A percentile compares a stretch with the other conserved stretches of the same genome.
phyloP scores from a whole-genome alignment of 2,329 filamentous ascomycete genomes.

The Fusarium devonianum region DNA sequence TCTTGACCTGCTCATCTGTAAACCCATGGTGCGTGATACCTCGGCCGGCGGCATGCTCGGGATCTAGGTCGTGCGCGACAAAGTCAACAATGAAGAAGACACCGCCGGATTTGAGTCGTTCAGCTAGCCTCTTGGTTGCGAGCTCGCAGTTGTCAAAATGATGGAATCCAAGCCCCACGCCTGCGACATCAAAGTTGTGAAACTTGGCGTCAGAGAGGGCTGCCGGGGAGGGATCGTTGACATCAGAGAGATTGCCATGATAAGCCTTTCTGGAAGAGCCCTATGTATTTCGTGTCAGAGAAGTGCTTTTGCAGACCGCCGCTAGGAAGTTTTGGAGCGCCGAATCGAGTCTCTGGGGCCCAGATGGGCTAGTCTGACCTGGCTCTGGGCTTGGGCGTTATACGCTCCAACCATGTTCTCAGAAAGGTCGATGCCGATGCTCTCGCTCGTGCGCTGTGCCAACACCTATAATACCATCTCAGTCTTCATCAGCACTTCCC shows the following conservation, averaged over 20 bases:
- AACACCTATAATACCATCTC: slow-evolving; percentile 30
- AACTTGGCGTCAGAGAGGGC: slow-evolving; percentile 68
- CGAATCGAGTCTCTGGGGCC: not conserved
- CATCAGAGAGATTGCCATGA: slow-evolving; percentile 63
- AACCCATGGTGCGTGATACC: slow-evolving; percentile 75
- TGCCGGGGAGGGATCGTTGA: slow-evolving; percentile 56
- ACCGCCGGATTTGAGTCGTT: slow-evolving; percentile 70
- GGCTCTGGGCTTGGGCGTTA: slow-evolving; percentile 65
- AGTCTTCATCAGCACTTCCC: not conserved
- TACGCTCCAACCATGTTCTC: slow-evolving; percentile 74
- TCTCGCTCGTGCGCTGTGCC: slow-evolving; percentile 53
- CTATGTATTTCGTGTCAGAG: slow-evolving; percentile 27
- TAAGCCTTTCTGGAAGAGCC: slow-evolving; percentile 60
- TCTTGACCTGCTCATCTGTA: slow-evolving; percentile 62
- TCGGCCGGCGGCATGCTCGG: slow-evolving; percentile 40
- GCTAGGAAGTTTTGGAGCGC: not conserved
- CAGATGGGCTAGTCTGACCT: slow-evolving; percentile 48
- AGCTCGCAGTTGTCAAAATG: slow-evolving; percentile 71
- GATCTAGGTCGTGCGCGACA: slow-evolving; percentile 57
- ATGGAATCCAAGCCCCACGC: slow-evolving; percentile 69
- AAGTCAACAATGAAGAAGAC: slow-evolving; percentile 74
- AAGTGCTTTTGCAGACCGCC: not conserved
- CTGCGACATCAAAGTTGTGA: slow-evolving; percentile 72
- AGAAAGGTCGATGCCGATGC: slow-evolving; percentile 74
- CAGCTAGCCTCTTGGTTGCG: slow-evolving; percentile 64